A percentile compares a stretch with the other conserved stretches of the same genome.
phyloP scores from a whole-genome alignment of 108 stramenopile genomes.

The Ochromonas danica region DNA sequence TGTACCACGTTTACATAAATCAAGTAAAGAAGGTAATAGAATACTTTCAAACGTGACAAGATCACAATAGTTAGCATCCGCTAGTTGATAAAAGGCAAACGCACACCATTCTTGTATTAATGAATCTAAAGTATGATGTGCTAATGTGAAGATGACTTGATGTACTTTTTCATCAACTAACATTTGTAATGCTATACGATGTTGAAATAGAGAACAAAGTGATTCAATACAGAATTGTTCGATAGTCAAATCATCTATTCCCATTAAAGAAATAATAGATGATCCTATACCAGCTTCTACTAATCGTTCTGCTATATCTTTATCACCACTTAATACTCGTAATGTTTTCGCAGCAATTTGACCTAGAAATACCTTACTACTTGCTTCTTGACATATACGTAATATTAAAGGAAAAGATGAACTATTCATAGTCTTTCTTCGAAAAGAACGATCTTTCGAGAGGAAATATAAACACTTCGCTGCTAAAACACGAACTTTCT shows the following conservation, averaged over 20 bases:
- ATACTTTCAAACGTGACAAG: not conserved
- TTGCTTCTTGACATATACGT: not conserved
- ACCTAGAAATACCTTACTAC: not conserved
- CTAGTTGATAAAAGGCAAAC: conserved; percentile 24
- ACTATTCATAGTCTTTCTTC: not conserved
- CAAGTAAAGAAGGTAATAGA: not conserved
- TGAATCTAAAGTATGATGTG: not conserved
- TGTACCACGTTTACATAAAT: not conserved
- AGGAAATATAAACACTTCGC: not conserved
- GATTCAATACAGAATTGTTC: conserved; percentile 26
- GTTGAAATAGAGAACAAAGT: conserved; percentile 20
- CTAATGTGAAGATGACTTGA: not conserved
- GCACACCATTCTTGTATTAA: conserved; percentile 30
- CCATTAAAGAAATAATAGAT: not conserved
- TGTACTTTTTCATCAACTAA: not conserved
- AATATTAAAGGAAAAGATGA: not conserved
- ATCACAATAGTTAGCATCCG: not conserved
- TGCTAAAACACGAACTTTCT: not conserved
- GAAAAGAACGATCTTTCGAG: conserved; percentile 25
- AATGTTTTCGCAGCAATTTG: conserved; percentile 20
- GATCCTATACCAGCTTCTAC: conserved; percentile 19
- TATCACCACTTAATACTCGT: conserved; percentile 22
- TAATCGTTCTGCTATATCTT: not conserved
- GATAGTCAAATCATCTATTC: conserved; percentile 6
- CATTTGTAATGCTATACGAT: not conserved